Evolutionary conservation across 495 filamentous ascomycete genomes (phyloP).

Genomic region (Aspergillus wentii): DNA sequence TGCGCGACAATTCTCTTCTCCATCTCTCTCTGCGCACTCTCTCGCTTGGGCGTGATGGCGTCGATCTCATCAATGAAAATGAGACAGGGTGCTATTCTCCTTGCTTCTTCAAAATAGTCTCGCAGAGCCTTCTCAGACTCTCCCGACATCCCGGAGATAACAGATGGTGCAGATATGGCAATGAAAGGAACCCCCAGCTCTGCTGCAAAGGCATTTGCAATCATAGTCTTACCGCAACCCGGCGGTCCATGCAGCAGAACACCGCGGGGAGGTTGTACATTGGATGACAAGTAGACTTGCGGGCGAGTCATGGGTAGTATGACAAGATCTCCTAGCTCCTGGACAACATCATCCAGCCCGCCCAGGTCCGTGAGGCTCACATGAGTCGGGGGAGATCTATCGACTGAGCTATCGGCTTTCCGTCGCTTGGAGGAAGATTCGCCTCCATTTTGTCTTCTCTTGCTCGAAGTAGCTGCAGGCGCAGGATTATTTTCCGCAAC

Average conservation of each 20-base stretch:
- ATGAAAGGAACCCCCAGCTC: conserved; percentile 83
- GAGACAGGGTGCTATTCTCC: conserved; percentile 80
- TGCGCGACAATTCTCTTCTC: conserved; percentile 94
- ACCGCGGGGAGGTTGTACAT: conserved; percentile 73
- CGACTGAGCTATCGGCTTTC: conserved; percentile 49
- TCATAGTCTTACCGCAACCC: conserved; percentile 92
- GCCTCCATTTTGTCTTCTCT: conserved; percentile 54
- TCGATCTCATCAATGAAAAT: conserved; percentile 98
- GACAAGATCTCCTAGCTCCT: conserved; percentile 72
- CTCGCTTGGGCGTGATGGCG: conserved; percentile 89
- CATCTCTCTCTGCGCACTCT: conserved; percentile 95
- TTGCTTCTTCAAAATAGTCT: conserved; percentile 86
- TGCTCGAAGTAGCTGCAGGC: conserved; percentile 25
- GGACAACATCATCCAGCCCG: conserved; percentile 75
- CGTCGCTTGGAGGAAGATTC: conserved; percentile 66
- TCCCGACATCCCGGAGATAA: conserved; percentile 92
- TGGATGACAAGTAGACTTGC: conserved; percentile 55
- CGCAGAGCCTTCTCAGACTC: conserved; percentile 93
- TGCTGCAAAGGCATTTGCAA: conserved; percentile 86
- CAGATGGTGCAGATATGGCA: conserved; percentile 79
- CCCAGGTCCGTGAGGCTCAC: conserved; percentile 78
- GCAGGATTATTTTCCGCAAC: conserved; percentile 12
- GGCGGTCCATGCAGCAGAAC: conserved; percentile 90
- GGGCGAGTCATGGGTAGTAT: conserved; percentile 75
- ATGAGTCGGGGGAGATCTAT: conserved; percentile 69